A percentile compares a stretch with the other conserved stretches of the same genome.
Evolutionary conservation across 2,329 filamentous ascomycete genomes (phyloP).

Genomic region (Zalaria obscura): DNA sequence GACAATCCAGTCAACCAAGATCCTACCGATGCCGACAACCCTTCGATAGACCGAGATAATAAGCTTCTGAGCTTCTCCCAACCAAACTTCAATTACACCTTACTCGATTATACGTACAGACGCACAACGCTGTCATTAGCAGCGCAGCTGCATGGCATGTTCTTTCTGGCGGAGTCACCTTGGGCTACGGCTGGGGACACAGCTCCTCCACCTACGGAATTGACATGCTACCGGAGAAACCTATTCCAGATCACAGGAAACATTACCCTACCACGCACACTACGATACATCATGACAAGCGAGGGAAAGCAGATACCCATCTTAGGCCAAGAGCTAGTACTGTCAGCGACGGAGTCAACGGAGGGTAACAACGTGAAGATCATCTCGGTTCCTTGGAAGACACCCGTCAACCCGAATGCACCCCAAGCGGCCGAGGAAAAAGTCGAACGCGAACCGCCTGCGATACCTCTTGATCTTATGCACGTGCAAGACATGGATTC

Average conservation of each 20-base stretch:
- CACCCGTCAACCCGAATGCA: constrained; percentile 53
- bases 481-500: constrained; percentile 57
- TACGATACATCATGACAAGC: constrained; percentile 70
- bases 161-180: constrained; percentile 71
- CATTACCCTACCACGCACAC: constrained; percentile 62
- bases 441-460: constrained; percentile 71
- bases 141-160: constrained; percentile 77
- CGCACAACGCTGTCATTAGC: constrained; percentile 51
- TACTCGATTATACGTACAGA: constrained; percentile 53
- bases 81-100: constrained; percentile 37
- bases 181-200: constrained; percentile 44
- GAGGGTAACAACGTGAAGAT: constrained; percentile 85
- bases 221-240: constrained; percentile 93
- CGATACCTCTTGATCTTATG: constrained; percentile 58
- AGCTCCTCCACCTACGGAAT: constrained; percentile 53
- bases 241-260: constrained; percentile 92
- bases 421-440: constrained; percentile 47
- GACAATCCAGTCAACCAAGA: constrained; percentile 31
- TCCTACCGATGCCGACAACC: constrained; percentile 33
- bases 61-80: constrained; percentile 37
- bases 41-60: constrained; percentile 50
- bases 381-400: constrained; percentile 97
- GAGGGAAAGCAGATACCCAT: constrained; percentile 75
- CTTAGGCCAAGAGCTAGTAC: constrained; percentile 67
- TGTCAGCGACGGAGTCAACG: constrained; percentile 88